Evolutionary conservation across 768 basidiomycete genomes (phyloP).

Genomic region (Terana coerulea): DNA sequence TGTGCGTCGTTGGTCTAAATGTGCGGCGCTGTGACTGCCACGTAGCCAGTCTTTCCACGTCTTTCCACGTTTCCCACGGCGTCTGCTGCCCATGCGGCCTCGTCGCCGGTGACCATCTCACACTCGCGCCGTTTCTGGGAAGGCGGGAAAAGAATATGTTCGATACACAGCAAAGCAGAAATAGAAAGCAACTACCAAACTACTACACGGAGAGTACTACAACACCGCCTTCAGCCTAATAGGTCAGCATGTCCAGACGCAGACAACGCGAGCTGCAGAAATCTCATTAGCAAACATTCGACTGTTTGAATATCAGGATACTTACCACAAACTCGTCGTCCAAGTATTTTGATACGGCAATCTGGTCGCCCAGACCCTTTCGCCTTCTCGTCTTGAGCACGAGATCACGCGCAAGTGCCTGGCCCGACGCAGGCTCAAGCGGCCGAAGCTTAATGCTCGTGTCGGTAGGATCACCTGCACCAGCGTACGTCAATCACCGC

Average conservation of each 20-base stretch:
- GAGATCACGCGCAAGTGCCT: slow-evolving; percentile 89
- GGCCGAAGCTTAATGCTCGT: slow-evolving; percentile 95
- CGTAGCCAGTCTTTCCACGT: slow-evolving; percentile 34
- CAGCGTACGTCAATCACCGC: slow-evolving; percentile 17
- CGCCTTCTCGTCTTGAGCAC: slow-evolving; percentile 94
- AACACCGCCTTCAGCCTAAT: slow-evolving; percentile 47
- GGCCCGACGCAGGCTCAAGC: slow-evolving; percentile 94
- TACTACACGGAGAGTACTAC: not conserved
- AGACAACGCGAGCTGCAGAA: slow-evolving; percentile 76
- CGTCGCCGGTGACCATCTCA: not conserved
- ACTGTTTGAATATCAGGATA: slow-evolving; percentile 17
- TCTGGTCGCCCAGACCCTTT: slow-evolving; percentile 96
- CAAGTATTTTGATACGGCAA: slow-evolving; percentile 94
- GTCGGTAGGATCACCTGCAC: slow-evolving; percentile 92
- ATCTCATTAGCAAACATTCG: not conserved
- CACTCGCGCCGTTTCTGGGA: no score
- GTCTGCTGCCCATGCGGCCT: not conserved
- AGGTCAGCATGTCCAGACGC: slow-evolving; percentile 96
- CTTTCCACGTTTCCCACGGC: slow-evolving; percentile 30
- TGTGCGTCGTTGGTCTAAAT: slow-evolving; percentile 26
- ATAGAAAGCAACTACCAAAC: slow-evolving; percentile 11
- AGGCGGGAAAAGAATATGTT: slow-evolving; percentile 4
- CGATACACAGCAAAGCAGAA: slow-evolving; percentile 20
- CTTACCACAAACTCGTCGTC: slow-evolving; percentile 95
- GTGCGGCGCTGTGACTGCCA: slow-evolving; percentile 35